These are phyloP conservation scores for Kodamaea jinghongensis DNA, from an alignment of 805 yeast genomes.

Conservation along the genomic window DNA sequence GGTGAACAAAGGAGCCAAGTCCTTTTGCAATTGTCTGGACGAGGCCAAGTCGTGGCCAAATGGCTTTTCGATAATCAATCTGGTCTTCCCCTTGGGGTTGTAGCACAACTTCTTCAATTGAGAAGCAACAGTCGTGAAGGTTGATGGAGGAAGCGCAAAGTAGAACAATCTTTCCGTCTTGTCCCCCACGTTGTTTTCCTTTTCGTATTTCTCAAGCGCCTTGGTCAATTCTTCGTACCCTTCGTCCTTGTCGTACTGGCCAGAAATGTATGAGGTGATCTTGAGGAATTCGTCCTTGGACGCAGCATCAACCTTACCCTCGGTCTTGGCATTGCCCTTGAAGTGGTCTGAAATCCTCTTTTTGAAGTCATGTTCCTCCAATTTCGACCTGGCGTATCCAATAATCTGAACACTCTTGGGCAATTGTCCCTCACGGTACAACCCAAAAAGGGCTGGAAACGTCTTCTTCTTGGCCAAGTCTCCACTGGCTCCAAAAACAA, in stretches of 20 bases:
- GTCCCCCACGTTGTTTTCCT: conserved; percentile 31
- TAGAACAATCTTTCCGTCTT: conserved; percentile 82
- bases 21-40: conserved; percentile 71
- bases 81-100: conserved; percentile 60
- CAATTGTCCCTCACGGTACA: conserved; percentile 65
- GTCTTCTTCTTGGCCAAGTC: conserved; percentile 95
- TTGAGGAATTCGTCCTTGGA: conserved; percentile 63
- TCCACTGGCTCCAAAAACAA: conserved; percentile 93
- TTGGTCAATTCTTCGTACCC: conserved; percentile 63
- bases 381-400: conserved; percentile 88
- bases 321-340: conserved; percentile 38
- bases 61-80: conserved; percentile 94
- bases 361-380: conserved; percentile 65
- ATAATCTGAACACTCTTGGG: conserved; percentile 69
- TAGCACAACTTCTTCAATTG: conserved; percentile 69
- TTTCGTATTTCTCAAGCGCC: conserved; percentile 60
- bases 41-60: conserved; percentile 89
- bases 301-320: conserved; percentile 36
- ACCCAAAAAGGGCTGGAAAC: conserved; percentile 80
- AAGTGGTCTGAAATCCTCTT: conserved; percentile 64
- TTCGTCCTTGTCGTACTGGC: conserved; percentile 75
- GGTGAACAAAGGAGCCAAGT: conserved; percentile 78
- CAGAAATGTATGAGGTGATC: conserved; percentile 66
- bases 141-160: conserved; percentile 93
- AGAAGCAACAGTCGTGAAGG: conserved; percentile 74